phyloP scores from a whole-genome alignment of 2,329 filamentous ascomycete genomes.

The Phialocephala sp. region DNA sequence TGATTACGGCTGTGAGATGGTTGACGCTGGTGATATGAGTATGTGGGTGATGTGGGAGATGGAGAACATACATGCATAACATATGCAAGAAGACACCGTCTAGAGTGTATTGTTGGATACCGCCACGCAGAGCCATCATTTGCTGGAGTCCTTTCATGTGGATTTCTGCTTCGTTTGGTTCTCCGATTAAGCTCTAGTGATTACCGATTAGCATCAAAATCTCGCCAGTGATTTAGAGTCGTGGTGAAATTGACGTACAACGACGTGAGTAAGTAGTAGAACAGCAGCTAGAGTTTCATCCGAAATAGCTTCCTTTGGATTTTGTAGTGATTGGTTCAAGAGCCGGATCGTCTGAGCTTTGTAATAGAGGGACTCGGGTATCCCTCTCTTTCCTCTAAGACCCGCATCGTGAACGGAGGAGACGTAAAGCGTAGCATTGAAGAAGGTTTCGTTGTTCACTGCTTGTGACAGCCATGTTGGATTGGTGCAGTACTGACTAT shows the following conservation, averaged over 20 bases:
- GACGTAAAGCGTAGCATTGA: conserved; percentile 29
- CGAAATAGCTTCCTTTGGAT: conserved; percentile 12
- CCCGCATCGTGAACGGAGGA: conserved; percentile 25
- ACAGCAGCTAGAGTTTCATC: conserved; percentile 31
- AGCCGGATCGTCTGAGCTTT: conserved; percentile 26
- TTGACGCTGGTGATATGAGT: conserved; percentile 20
- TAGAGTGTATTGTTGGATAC: conserved; percentile 21
- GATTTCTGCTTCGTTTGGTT: conserved; percentile 25
- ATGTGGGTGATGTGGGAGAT: background rate
- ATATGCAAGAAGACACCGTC: conserved; percentile 31
- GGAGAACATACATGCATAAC: conserved; percentile 28
- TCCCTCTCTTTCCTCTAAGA: conserved; percentile 17
- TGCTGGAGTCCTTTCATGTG: conserved; percentile 29
- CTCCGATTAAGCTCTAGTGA: conserved; percentile 26
- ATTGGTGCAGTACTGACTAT: conserved; percentile 31
- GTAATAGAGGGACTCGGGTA: conserved; percentile 26
- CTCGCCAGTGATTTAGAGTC: too few species aligned
- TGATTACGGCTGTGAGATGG: conserved; percentile 29
- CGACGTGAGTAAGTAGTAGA: conserved; percentile 26
- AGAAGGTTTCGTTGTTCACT: conserved; percentile 28
- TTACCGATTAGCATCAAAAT: background rate
- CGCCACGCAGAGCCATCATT: conserved; percentile 27
- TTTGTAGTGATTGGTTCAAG: conserved; percentile 22
- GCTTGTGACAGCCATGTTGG: conserved; percentile 28
- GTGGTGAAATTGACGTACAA: conserved; percentile 17